Conservation (phyloP, 441 rosid genomes). For the Omphalea diandra region DNA sequence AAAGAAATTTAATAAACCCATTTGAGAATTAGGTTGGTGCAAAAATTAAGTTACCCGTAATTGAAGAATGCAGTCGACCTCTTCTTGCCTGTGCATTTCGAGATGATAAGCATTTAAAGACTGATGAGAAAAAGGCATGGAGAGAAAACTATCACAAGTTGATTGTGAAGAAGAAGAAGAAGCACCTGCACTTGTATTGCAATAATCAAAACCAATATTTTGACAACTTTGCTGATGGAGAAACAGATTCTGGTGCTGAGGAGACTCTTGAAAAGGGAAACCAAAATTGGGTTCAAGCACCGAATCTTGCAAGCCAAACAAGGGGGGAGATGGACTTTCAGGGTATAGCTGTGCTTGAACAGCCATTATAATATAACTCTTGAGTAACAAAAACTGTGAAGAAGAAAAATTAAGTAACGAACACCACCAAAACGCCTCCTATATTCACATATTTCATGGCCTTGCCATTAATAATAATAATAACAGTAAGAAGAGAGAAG, state of each 20-base stretch:
- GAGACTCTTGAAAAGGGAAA: conserved; percentile 25
- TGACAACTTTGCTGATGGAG: conserved; percentile 15
- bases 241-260: conserved; percentile 19
- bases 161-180: conserved; percentile 20
- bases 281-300: conserved; percentile 19
- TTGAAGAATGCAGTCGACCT: conserved; percentile 45
- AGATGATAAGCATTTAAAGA: conserved; percentile 32
- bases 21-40: too few relatives aligned
- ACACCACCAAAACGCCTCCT: conserved; percentile 16
- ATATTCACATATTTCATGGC: conserved; percentile 21
- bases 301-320: conserved; percentile 38
- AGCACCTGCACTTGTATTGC: not conserved
- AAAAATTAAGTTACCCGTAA: conserved; percentile 44
- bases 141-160: conserved; percentile 20
- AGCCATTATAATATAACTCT: conserved; percentile 36
- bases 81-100: conserved; percentile 44
- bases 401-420: not conserved
- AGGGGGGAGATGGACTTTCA: conserved; percentile 34
- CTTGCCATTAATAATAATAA: not conserved
- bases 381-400: not conserved
- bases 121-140: conserved; percentile 29
- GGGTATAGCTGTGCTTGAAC: conserved; percentile 43
- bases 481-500: not conserved
- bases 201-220: conserved; percentile 15
- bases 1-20: not conserved